Evolutionary conservation across 805 yeast genomes (phyloP).

Genomic region (Yamadazyma takamatsuzukensis): DNA sequence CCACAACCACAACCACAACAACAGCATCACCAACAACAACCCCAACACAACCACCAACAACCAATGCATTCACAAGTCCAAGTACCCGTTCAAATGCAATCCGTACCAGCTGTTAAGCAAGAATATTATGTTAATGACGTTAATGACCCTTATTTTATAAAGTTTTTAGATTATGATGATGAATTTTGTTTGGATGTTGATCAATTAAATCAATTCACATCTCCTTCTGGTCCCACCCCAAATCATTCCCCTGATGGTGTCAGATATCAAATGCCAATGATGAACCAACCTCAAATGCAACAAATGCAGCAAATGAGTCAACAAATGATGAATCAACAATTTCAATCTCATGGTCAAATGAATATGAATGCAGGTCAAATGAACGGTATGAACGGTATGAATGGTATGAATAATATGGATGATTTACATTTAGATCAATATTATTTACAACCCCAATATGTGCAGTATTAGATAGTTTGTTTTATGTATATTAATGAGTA

Average conservation of each 20-base stretch:
- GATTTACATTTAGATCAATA: constrained; percentile 3
- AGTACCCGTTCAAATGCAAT: background rate
- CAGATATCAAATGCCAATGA: constrained; percentile 7
- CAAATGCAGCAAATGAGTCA: constrained; percentile 1
- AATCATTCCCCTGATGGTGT: constrained; percentile 1
- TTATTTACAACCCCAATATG: constrained; percentile 7
- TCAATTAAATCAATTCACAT: constrained; percentile 25
- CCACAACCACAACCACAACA: constrained; percentile 5
- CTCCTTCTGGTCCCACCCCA: constrained; percentile 4
- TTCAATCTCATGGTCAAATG: constrained; percentile 1
- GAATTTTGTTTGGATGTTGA: constrained; percentile 42
- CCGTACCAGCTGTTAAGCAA: constrained; percentile 3
- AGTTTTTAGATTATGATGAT: constrained; percentile 34
- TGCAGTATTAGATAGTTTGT: constrained; percentile 7
- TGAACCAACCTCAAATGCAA: constrained; percentile 3
- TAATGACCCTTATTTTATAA: constrained; percentile 5
- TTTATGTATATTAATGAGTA: constrained; percentile 3
- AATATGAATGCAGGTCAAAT: constrained; percentile 2
- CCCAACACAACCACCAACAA: constrained; percentile 2
- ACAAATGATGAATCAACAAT: constrained; percentile 1
- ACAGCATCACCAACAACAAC: constrained; percentile 4
- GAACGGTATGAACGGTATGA: background rate
- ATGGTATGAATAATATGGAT: background rate
- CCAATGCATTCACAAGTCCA: constrained; percentile 3
- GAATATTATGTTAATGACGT: constrained; percentile 1